phyloP scores from a whole-genome alignment of 371 early-diverging fungal species.

The Mucor plumbeus region DNA sequence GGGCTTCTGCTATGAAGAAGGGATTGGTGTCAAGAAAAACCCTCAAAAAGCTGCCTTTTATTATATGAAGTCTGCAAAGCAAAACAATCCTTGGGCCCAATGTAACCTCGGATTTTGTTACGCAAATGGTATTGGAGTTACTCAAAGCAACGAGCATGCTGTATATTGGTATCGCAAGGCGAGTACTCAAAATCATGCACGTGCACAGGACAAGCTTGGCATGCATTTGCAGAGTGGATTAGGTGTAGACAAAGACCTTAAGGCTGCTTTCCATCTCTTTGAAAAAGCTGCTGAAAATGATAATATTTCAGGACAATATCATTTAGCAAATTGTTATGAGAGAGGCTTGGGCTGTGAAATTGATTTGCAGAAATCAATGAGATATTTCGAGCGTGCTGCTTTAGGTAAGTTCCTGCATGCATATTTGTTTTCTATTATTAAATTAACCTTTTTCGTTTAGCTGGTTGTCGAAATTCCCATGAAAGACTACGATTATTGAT shows the following conservation, averaged over 20 bases:
- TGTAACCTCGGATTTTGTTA: slow-evolving; percentile 87
- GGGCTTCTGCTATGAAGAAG: slow-evolving; percentile 85
- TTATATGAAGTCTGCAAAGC: slow-evolving; percentile 79
- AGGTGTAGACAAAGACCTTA: slow-evolving; percentile 62
- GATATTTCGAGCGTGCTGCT: slow-evolving; percentile 75
- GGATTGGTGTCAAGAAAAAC: slow-evolving; percentile 69
- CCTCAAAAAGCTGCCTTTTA: slow-evolving; percentile 75
- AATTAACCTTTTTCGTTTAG: slow-evolving; percentile 18
- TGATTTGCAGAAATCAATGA: slow-evolving; percentile 59
- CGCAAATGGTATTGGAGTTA: slow-evolving; percentile 81
- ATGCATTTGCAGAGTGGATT: slow-evolving; percentile 79
- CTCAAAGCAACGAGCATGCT: slow-evolving; percentile 63
- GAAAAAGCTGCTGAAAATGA: slow-evolving; percentile 65
- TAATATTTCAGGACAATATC: slow-evolving; percentile 63
- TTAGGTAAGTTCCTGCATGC: slow-evolving; percentile 23
- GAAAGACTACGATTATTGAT: slow-evolving; percentile 58
- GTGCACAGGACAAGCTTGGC: slow-evolving; percentile 86
- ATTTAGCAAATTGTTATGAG: slow-evolving; percentile 65
- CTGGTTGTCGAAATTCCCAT: slow-evolving; percentile 61
- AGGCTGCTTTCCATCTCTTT: slow-evolving; percentile 64
- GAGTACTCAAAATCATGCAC: slow-evolving; percentile 68
- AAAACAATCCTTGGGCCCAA: slow-evolving; percentile 88
- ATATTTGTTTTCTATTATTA: background rate
- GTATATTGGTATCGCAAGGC: slow-evolving; percentile 74
- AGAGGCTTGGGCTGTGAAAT: slow-evolving; percentile 68